These are phyloP conservation scores for Leishmania gerbilli DNA, from an alignment of 208 protist species.

Conservation along the genomic window DNA sequence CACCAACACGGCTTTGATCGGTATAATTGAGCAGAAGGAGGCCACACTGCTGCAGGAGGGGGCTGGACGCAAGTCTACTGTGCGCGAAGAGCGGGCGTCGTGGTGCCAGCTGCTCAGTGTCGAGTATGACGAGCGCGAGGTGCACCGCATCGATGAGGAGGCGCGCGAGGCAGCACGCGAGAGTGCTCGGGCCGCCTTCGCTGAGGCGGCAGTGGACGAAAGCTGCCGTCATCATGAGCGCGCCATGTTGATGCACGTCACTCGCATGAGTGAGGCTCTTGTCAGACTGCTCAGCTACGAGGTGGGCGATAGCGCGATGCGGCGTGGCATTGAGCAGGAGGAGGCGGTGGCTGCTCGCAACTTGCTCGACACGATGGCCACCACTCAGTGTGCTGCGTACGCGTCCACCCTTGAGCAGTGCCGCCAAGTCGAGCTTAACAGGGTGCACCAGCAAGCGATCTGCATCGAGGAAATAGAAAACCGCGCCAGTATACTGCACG, in stretches of 20 bases:
- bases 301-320: constrained; percentile 11
- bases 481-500: constrained; percentile 21
- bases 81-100: constrained; percentile 19
- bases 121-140: constrained; percentile 28
- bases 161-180: constrained; percentile 9
- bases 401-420: neutral
- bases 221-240: constrained; percentile 6
- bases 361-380: constrained; percentile 10
- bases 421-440: constrained; percentile 10
- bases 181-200: neutral
- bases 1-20: neutral
- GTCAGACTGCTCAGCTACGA: constrained; percentile 11
- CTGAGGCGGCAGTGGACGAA: constrained; percentile 4
- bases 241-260: constrained; percentile 14
- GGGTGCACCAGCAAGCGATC: constrained; percentile 19
- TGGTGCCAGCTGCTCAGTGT: constrained; percentile 24
- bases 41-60: constrained; percentile 13
- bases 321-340: constrained; percentile 14
- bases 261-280: constrained; percentile 7
- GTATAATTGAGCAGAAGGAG: constrained; percentile 14
- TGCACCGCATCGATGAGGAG: constrained; percentile 29
- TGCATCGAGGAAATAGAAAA: constrained; percentile 16
- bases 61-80: constrained; percentile 14
- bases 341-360: constrained; percentile 14
- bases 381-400: constrained; percentile 15